Evolutionary conservation across 768 basidiomycete genomes (phyloP).

Genomic region (Lentinula sp.): DNA sequence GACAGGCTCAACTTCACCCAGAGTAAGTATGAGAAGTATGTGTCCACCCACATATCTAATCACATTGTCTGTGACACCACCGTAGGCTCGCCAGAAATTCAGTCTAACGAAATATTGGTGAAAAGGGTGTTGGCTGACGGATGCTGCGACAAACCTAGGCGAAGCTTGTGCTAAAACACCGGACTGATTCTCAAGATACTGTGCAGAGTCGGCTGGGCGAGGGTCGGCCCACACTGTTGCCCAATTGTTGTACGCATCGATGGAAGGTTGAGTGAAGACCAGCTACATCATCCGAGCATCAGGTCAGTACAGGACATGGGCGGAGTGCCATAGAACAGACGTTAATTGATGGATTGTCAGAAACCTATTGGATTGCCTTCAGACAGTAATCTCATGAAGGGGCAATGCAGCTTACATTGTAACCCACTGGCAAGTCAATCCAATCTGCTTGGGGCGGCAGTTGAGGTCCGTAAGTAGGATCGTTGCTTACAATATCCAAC

Average conservation of each 20-base stretch:
- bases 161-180: constrained; percentile 55
- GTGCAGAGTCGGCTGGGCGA: constrained; percentile 46
- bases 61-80: constrained; percentile 27
- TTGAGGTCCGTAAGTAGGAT: constrained; percentile 37
- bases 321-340: constrained; percentile 22
- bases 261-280: constrained; percentile 57
- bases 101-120: constrained; percentile 22
- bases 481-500: constrained; percentile 42
- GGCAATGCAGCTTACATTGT: constrained; percentile 26
- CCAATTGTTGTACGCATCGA: constrained; percentile 68
- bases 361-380: constrained; percentile 23
- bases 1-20: not conserved
- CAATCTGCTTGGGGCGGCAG: constrained; percentile 44
- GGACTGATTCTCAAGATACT: constrained; percentile 44
- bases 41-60: not conserved
- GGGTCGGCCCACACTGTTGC: constrained; percentile 49
- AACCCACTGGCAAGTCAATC: constrained; percentile 57
- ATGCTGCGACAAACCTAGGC: constrained; percentile 31
- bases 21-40: not conserved
- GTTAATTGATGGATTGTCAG: constrained; percentile 62
- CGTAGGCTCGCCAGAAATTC: constrained; percentile 59
- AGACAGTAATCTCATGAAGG: not conserved
- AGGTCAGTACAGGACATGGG: not conserved
- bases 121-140: not conserved
- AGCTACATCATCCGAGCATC: constrained; percentile 25